Percentiles rank a stretch among this genome's conserved stretches.
These are phyloP conservation scores for Pyracantha coccinea DNA, from an alignment of 331 rosid genomes.

Conservation along the genomic window DNA sequence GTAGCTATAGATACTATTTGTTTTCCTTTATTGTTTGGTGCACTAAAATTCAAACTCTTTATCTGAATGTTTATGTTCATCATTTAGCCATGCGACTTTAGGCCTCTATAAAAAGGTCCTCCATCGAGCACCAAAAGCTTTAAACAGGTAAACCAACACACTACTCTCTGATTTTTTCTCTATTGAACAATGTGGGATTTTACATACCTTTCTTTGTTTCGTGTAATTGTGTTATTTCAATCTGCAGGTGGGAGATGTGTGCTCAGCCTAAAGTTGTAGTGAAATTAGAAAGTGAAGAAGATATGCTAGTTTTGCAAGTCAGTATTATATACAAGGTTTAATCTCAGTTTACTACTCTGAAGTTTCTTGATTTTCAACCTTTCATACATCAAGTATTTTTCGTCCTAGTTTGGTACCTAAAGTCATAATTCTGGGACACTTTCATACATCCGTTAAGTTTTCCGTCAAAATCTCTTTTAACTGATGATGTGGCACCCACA, in stretches of 20 bases:
- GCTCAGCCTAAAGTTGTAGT: constrained; percentile 96
- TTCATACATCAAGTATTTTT: too few species aligned
- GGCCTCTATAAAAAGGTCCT: constrained; percentile 89
- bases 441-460: too few species aligned
- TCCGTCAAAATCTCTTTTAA: too few species aligned
- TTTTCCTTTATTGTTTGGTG: not conserved
- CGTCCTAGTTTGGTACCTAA: too few species aligned
- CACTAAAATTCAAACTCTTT: not conserved
- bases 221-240: constrained; percentile 12
- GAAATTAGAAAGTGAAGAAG: constrained; percentile 87
- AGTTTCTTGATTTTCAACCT: too few species aligned
- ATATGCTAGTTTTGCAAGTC: constrained; percentile 83
- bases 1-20: constrained; percentile 17
- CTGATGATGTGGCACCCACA: too few species aligned
- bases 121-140: constrained; percentile 75
- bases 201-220: not conserved
- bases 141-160: constrained; percentile 44
- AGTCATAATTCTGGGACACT: too few species aligned
- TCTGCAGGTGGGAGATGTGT: constrained; percentile 92
- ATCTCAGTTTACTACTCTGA: too few species aligned
- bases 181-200: not conserved
- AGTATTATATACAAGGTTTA: constrained; percentile 6
- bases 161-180: not conserved
- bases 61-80: constrained; percentile 9
- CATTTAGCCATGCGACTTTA: constrained; percentile 75